Evolutionary conservation across 192 early-diverging fungal genomes (phyloP).

Genomic region (Coemansia asiatica): DNA sequence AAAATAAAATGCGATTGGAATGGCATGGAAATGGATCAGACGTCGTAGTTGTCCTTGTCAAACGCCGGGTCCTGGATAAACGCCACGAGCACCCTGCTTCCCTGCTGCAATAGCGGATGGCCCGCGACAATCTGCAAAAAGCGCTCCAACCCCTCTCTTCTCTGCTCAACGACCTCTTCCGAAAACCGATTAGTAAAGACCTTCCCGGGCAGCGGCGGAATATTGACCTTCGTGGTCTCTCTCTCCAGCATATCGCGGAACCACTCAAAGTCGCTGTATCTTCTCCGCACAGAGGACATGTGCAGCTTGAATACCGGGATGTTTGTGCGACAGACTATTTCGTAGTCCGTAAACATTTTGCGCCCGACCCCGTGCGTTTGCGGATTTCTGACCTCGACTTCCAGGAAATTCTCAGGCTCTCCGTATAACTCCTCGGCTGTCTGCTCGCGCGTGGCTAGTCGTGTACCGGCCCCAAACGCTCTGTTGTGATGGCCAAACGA

Average conservation of each 20-base stretch:
- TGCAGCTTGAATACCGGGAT: conserved; percentile 94
- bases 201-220: conserved; percentile 94
- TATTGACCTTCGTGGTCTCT: conserved; percentile 89
- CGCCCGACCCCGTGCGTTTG: conserved; percentile 78
- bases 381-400: conserved; percentile 91
- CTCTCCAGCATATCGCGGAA: conserved; percentile 91
- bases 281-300: conserved; percentile 76
- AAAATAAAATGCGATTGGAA: too few relatives aligned
- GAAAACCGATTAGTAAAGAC: conserved; percentile 93
- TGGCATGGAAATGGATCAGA: too few relatives aligned
- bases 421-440: conserved; percentile 65
- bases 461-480: conserved; percentile 28
- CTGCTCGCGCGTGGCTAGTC: conserved; percentile 36
- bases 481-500: conserved; percentile 16
- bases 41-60: conserved; percentile 68
- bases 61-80: conserved; percentile 95
- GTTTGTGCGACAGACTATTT: conserved; percentile 94
- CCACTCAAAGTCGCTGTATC: conserved; percentile 99
- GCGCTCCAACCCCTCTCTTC: conserved; percentile 85
- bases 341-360: conserved; percentile 93
- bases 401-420: conserved; percentile 95
- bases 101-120: conserved; percentile 96
- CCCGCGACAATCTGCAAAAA: conserved; percentile 97
- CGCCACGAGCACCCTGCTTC: conserved; percentile 87
- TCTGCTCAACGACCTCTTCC: conserved; percentile 93